Conservation (phyloP, 2,329 filamentous ascomycete species). For the Fonsecaea erecta region DNA sequence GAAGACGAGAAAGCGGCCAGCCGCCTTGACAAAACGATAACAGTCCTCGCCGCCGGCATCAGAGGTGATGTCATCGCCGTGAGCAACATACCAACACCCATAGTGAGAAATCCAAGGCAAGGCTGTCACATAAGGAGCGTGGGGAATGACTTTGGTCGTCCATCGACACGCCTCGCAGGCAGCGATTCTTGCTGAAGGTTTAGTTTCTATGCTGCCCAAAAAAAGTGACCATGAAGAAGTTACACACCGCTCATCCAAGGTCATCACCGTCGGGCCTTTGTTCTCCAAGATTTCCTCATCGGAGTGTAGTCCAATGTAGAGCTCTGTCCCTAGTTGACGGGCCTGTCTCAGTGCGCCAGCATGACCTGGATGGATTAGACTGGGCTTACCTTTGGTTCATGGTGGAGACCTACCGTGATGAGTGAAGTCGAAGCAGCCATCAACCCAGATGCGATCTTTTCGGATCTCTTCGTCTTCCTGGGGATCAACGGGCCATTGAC, state of each 20-base stretch:
- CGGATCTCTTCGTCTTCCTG: slow-evolving; percentile 62
- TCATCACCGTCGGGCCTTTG: slow-evolving; percentile 98
- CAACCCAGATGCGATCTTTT: slow-evolving; percentile 88
- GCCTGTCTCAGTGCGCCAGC: slow-evolving; percentile 97
- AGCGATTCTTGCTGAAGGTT: slow-evolving; percentile 63
- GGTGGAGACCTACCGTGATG: slow-evolving; percentile 73
- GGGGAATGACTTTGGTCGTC: slow-evolving; percentile 80
- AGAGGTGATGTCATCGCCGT: slow-evolving; percentile 96
- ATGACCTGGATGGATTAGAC: slow-evolving; percentile 65
- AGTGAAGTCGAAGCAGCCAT: slow-evolving; percentile 99
- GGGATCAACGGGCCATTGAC: slow-evolving; percentile 68
- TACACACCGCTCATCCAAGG: slow-evolving; percentile 74
- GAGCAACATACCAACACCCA: slow-evolving; percentile 92
- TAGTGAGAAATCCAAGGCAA: slow-evolving; percentile 94
- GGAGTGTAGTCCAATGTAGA: slow-evolving; percentile 91
- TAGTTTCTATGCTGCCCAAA: slow-evolving; percentile 34
- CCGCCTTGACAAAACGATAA: slow-evolving; percentile 96
- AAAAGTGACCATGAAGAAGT: background rate
- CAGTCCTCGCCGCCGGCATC: slow-evolving; percentile 93
- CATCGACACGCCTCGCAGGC: slow-evolving; percentile 95
- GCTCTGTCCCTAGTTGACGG: slow-evolving; percentile 83
- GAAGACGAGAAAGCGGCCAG: slow-evolving; percentile 92
- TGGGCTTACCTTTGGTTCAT: slow-evolving; percentile 25
- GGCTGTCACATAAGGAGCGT: slow-evolving; percentile 92
- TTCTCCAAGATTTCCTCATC: slow-evolving; percentile 95